Evolutionary conservation across 371 early-diverging fungal genomes (phyloP).

Genomic region (Actinomortierella wolfii): DNA sequence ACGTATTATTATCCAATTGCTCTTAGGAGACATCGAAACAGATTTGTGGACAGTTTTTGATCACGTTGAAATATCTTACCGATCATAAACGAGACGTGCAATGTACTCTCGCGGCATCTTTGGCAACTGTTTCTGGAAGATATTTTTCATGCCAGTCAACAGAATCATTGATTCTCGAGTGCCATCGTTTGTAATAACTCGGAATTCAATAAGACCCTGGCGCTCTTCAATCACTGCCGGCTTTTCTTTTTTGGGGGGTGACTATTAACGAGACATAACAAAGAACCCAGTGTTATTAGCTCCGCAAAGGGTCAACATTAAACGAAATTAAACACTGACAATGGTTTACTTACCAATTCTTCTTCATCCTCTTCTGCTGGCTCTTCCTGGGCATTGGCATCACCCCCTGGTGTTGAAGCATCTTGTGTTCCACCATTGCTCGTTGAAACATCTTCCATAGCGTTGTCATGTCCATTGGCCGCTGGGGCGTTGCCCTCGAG

Average conservation of each 20-base stretch:
- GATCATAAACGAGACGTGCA: constrained; percentile 94
- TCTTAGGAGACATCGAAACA: neutral
- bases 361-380: constrained; percentile 6
- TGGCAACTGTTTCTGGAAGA: constrained; percentile 98
- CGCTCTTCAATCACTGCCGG: constrained; percentile 66
- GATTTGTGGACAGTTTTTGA: constrained; percentile 8
- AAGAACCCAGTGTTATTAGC: too few species aligned
- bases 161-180: constrained; percentile 78
- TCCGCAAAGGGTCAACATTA: too few species aligned
- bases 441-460: constrained; percentile 17
- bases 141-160: constrained; percentile 92
- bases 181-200: constrained; percentile 76
- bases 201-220: constrained; percentile 71
- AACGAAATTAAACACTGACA: too few species aligned
- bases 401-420: constrained; percentile 13
- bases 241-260: constrained; percentile 47
- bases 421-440: constrained; percentile 36
- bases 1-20: neutral
- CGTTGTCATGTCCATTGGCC: constrained; percentile 17
- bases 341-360: neutral
- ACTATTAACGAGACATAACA: constrained; percentile 1
- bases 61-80: constrained; percentile 46
- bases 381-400: constrained; percentile 36
- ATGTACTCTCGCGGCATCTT: constrained; percentile 99
- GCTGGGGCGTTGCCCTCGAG: constrained; percentile 17